phyloP scores from a whole-genome alignment of 2,329 filamentous ascomycete species.

The Microsporum ferrugineum region DNA sequence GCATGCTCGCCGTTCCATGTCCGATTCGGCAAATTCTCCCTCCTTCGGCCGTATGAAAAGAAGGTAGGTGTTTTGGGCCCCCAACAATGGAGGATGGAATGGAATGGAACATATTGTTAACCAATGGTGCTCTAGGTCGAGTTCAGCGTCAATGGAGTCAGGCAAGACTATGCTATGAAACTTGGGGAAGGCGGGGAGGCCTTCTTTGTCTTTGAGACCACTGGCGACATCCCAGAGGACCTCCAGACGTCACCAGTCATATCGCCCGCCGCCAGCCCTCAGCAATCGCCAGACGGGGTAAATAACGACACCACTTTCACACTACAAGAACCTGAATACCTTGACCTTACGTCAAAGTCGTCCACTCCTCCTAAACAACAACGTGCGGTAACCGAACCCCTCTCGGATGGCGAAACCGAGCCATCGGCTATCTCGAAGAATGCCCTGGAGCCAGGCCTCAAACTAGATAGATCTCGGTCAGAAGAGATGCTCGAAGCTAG shows the following conservation, averaged over 20 bases:
- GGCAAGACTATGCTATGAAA: conserved; percentile 96
- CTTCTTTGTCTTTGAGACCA: conserved; percentile 97
- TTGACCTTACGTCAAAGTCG: conserved; percentile 28
- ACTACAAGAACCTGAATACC: conserved; percentile 40
- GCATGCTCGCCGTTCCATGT: conserved; percentile 97
- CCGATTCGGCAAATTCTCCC: conserved; percentile 95
- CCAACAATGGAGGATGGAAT: background rate
- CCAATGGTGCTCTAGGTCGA: conserved; percentile 51
- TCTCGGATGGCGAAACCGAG: background rate
- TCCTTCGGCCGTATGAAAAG: conserved; percentile 90
- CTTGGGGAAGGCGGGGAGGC: conserved; percentile 93
- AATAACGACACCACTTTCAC: conserved; percentile 19
- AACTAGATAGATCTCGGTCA: background rate
- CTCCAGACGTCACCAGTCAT: conserved; percentile 90
- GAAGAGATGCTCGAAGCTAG: background rate
- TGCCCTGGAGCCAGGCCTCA: background rate
- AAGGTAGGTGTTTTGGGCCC: conserved; percentile 43
- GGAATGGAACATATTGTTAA: background rate
- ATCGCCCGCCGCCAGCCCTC: conserved; percentile 77
- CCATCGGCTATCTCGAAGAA: background rate
- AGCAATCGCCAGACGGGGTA: conserved; percentile 23
- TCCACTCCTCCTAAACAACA: background rate
- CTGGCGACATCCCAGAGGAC: conserved; percentile 78
- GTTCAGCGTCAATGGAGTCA: conserved; percentile 84
- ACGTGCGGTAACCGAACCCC: background rate